Evolutionary conservation across 2,329 filamentous ascomycete species (phyloP), one percentile per base, ranked within the genome.

Genomic region (Dichotomopilus funicola): DNA sequence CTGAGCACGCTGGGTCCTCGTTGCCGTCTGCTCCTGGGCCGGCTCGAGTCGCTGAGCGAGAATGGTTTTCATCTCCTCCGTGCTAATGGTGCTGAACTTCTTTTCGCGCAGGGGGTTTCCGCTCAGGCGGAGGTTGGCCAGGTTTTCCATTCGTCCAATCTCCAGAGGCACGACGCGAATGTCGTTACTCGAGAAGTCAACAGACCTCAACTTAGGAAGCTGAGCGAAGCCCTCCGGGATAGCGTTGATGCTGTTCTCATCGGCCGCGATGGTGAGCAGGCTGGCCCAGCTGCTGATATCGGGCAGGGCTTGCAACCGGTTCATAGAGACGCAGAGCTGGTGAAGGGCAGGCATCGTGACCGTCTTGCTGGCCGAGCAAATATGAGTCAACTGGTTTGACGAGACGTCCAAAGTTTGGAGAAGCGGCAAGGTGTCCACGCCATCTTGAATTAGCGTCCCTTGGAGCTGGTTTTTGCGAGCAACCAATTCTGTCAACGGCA

Each of bases 31-130:
- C 64, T 72, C 68, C 1, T 73, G 71, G 56, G 79, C 67, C 19
- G 88, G 81, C 67, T 84, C 80, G 58, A 91, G 73, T 33, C 89
- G 81, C 38, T 78, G 78, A 19, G 81, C 79, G 44, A 96, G 73
- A 44, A 85, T 82, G 43, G 81, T 80, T 70, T 95, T 96, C 59
- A 97, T 75, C 53, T 94, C 88, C 11, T 90, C 87, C 0, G 88
- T 91, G 27, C 80, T 80, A 73, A 95, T 88, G 0, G 82, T 87
- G 11, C 91, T 76, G 62, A 94, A 90, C 67, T 91, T 96, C 67
- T 88, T 91, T 67, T 96, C 91, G 11, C 88, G 80, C 11, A 99
- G 74, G 0, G 94, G 94, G 65, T 99, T 99, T n/a, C 90, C 91
- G 44, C 85, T 85, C 36, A 99, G 76, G 4, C 86, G 83, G 43